Base-by-base conservation (phyloP, 2,329 filamentous ascomycete species). In the Aurifilum marmelostoma region DNA sequence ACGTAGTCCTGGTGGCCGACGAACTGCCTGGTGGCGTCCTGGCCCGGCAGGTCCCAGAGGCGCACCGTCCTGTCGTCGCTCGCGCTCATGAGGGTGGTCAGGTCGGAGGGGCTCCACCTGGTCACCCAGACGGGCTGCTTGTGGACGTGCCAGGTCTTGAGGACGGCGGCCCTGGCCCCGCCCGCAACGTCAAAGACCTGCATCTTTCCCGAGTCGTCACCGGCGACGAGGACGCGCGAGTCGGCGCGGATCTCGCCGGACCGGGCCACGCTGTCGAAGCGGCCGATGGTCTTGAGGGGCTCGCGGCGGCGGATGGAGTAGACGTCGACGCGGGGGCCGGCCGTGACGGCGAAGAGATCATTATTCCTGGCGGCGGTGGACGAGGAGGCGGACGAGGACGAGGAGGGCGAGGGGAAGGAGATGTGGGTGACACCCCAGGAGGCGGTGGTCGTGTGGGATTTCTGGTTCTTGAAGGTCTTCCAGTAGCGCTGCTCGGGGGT, bases 401-500 rank as follows among this genome's bases (percentile, higher is more conserved):
- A 79, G 61, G 65, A 59, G 4, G 34, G 34, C 27, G 80, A 80
- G 71, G 86, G 91, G 78, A 90, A 91, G 63, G 92, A 94, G 79
- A 99, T 97, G 79, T 97, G 91, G 43, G 94, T 97, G 75, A 99
- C 89, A 60, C 93, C 92, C 78, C 92, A 94, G 77, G 93, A 92
- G 73, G 96, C 93, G 73, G 94, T 94, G 72, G 95, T 97, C 60
- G 96, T 92, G 71, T 98, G 90, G 71, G 95, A 89, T 69, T 97
- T 89, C 73, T 94, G 92, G 74, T 94, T 96, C 82, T 93, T 94
- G 84, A 99, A 99, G 16, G 92, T 91, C 77, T 91, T 92, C 97
- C 97, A 99, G 85, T 98, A 98, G 73, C 91, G 88, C 82, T 98
- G 94, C 83, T 99, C 96, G 41, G 94, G 91, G 7, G 95, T 97